phyloP scores from a whole-genome alignment of 495 filamentous ascomycete species.

The Penicillium paxilli region DNA sequence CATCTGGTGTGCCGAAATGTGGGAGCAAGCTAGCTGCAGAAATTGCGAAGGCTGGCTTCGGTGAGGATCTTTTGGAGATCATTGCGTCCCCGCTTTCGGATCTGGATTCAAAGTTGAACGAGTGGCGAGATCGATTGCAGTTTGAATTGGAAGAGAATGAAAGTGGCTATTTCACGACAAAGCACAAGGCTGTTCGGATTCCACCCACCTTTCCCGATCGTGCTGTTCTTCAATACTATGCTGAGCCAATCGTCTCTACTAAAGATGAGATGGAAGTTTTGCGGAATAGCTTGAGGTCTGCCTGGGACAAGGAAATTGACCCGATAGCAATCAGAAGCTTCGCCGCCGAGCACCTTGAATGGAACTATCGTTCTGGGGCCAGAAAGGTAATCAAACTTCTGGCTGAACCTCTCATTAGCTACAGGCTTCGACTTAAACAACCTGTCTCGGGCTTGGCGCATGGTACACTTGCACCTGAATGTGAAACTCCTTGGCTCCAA shows the following conservation, averaged over 20 bases:
- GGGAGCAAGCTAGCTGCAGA: slow-evolving; percentile 86
- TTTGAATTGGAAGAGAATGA: slow-evolving; percentile 83
- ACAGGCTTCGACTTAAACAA: slow-evolving; percentile 53
- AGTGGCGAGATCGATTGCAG: slow-evolving; percentile 74
- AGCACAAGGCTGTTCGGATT: slow-evolving; percentile 70
- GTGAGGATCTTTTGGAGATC: slow-evolving; percentile 67
- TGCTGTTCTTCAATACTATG: slow-evolving; percentile 82
- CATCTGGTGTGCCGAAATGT: slow-evolving; percentile 83
- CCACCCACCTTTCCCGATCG: slow-evolving; percentile 80
- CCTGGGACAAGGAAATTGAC: slow-evolving; percentile 68
- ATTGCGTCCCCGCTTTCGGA: slow-evolving; percentile 50
- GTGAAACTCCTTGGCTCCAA: slow-evolving; percentile 41
- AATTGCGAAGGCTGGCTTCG: slow-evolving; percentile 87
- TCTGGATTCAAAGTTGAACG: slow-evolving; percentile 45
- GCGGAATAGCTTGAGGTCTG: slow-evolving; percentile 41
- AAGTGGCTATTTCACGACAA: slow-evolving; percentile 74
- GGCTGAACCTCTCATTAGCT: slow-evolving; percentile 73
- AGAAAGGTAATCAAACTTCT: slow-evolving; percentile 81
- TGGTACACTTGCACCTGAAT: slow-evolving; percentile 29
- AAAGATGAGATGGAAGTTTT: slow-evolving; percentile 59
- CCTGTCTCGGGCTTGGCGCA: slow-evolving; percentile 22
- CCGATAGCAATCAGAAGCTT: slow-evolving; percentile 68
- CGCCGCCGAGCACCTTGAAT: slow-evolving; percentile 78
- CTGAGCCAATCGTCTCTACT: slow-evolving; percentile 75
- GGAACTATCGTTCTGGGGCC: slow-evolving; percentile 75